Conservation (phyloP, 208 protist species). For the Leishmania gerbilli region DNA sequence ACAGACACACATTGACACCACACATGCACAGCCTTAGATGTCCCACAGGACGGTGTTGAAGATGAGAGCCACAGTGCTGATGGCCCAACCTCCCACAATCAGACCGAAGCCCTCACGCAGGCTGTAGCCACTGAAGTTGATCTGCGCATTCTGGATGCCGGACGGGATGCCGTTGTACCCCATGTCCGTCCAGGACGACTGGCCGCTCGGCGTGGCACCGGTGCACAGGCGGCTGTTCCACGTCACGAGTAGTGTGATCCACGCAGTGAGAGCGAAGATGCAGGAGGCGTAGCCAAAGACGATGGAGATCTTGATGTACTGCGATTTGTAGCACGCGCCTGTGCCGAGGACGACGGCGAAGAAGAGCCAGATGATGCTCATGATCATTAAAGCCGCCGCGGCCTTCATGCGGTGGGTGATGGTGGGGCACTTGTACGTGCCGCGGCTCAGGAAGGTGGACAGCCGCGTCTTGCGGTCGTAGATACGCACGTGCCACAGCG, state of each 20-base stretch:
- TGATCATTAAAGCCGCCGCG: constrained; percentile 44
- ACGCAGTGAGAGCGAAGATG: constrained; percentile 40
- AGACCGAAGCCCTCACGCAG: constrained; percentile 40
- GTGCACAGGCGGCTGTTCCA: constrained; percentile 35
- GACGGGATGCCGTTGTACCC: constrained; percentile 56
- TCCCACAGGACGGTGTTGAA: constrained; percentile 36
- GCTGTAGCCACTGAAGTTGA: constrained; percentile 41
- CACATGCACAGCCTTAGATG: neutral
- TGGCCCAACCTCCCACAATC: constrained; percentile 33
- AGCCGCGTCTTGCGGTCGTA: constrained; percentile 37
- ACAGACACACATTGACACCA: neutral
- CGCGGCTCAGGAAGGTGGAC: constrained; percentile 44
- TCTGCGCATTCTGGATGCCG: constrained; percentile 37
- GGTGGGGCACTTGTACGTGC: constrained; percentile 43
- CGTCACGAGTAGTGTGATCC: constrained; percentile 37
- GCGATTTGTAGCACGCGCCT: constrained; percentile 32
- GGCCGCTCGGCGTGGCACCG: constrained; percentile 21
- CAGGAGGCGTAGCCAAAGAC: constrained; percentile 31
- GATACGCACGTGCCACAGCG: constrained; percentile 52
- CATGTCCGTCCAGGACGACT: constrained; percentile 40
- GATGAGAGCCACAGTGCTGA: constrained; percentile 31
- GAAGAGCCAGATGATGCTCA: constrained; percentile 51
- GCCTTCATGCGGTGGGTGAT: constrained; percentile 56
- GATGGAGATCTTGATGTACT: constrained; percentile 13
- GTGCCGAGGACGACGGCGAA: constrained; percentile 38